Base-by-base conservation (phyloP, 2,329 filamentous ascomycete genomes). In the Herpotrichia juniperi region DNA sequence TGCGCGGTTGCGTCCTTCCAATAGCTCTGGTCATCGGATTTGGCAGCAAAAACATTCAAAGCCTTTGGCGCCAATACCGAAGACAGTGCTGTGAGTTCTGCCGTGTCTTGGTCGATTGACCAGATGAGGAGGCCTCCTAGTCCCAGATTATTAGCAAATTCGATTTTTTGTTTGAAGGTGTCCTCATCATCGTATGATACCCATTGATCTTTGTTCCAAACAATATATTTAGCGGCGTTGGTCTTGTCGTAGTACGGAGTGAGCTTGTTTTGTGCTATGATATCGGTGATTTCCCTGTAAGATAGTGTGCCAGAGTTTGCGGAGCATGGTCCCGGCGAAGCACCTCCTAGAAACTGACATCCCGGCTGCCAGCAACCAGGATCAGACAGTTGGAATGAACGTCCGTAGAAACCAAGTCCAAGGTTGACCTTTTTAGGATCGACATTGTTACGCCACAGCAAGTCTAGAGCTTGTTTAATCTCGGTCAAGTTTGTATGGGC, bases 401-500 rank as follows among this genome's bases (percentile, higher is more conserved):
- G 57, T 2, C 76, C 75, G 56, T 83, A 82, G 50, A 78, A 81
- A 0, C 69, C 78, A 0, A 78, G 24, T 0, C 81, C 80, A 7
- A 83, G 45, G 4, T 57, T 63, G 1, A 83, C 56, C 46, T 81
- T 77, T 0, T 51, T 40, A 0, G 79, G 70, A 3, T 69, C 57
- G 1, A 83, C 59, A 19, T 72, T 58, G 30, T 74, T 75, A 16
- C 78, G 69, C 78, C 79, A 81, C 2, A 82, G 58, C 0, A 82
- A 74, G 7, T 78, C 70, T 0, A 77, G 25, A 0, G 64, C 65
- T 0, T 61, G 45, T 2, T 74, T 58, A 21, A 81, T 81, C 58
- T 81, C 77, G 1, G 75, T 78, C 0, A 81, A 54, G 53, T 81
- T 77, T 1, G 78, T 77, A 44, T 81, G 78, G 0, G 56, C 56